Base-by-base conservation (phyloP, 441 rosid genomes). In the Jatropha podagrica region DNA sequence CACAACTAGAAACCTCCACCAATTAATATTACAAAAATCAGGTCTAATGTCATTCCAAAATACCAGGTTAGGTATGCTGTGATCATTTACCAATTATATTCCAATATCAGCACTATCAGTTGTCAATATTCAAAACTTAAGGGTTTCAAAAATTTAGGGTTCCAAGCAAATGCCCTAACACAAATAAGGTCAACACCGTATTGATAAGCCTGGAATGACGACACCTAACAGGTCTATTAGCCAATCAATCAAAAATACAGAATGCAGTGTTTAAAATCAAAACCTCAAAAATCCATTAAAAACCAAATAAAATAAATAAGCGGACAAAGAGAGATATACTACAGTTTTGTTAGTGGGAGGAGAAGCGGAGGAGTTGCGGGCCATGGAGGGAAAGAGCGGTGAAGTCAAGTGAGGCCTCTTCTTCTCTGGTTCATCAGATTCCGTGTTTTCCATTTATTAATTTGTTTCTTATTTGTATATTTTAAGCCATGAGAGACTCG, bases 401-500 rank as follows among this genome's bases (percentile, higher is more conserved):
- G 88, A 86, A 68, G 80, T 83, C 60, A 88, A n/a, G 80, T 85
- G 93, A 78, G 86, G 92, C 79, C 86, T 87, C 87, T 88, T 93
- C 87, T 86, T 88, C 78, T 87, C 89, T 78, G 95, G 90, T 77
- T 89, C 95, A 27, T 86, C 92, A 10, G 87, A 74, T 69, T 90
- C 96, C 7, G 83, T 67, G 71, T 81, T 86, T 76, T 91, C 98
- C 98, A 90, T 92, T 75, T 69, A 72, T 40, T 40, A 14, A 1
- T 18, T 52, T 5, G 4, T 48, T 48, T 48, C 1, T 32, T 32
- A 32, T 32, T 32, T 44, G 10, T 44, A 44, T 11, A 52, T 14
- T 17, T 52, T 17, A 52, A 14, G 58, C 58, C 58, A 52, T 52
- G 3, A 52, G 58, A 15, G n/a, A 52, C 58, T 17, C n/a, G 58